Evolutionary conservation across 2,329 filamentous ascomycete species (phyloP), one percentile per base, ranked within the genome.

Genomic region (Ascosphaera apis): DNA sequence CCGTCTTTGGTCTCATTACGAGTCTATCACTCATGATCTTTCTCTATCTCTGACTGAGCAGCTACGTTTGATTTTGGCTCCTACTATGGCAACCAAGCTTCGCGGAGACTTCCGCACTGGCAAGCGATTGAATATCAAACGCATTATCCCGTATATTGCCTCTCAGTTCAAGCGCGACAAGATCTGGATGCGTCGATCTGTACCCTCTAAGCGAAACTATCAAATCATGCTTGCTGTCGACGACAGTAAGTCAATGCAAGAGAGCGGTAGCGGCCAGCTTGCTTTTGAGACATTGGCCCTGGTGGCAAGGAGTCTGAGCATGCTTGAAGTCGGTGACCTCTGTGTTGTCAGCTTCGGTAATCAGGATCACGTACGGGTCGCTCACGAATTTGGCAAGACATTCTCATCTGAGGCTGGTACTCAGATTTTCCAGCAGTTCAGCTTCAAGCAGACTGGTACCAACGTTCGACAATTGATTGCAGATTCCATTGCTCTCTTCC

Each of bases 141-240:
- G 86, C 46, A 98, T 99, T 57, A 98, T 99, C 48, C 88, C 91
- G 0, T 99, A 98, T 60, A 95, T 99, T 46, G 88, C 91, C 1
- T 95, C 84, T 0, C 76, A 79, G 51, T 98, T 93, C 67, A 95
- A 93, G 65, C 80, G 88, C 41, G 88, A 99, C 68, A 98, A 98
- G 65, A 99, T 99, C 57, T 99, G 88, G 88, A 91, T 98, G 76
- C 78, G 91, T 11, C 74, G 91, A 38, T 76, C 72, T 23, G 73
- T 92, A 35, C 91, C 91, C 1, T 86, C 76, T 27, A 95, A 95
- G 58, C 77, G 91, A 30, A 77, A 76, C 39, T 98, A 98, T 58
- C 91, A 99, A 56, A 91, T 98, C 54, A 73, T 98, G 61, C 76
- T 99, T 35, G 91, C 88, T 28, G 82, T 99, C 27, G 88, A 99